Percentiles rank a stretch among this genome's conserved stretches.
These are phyloP conservation scores for Litsea cubeba DNA, from an alignment of 164 flowering plant genomes.

Conservation along the genomic window DNA sequence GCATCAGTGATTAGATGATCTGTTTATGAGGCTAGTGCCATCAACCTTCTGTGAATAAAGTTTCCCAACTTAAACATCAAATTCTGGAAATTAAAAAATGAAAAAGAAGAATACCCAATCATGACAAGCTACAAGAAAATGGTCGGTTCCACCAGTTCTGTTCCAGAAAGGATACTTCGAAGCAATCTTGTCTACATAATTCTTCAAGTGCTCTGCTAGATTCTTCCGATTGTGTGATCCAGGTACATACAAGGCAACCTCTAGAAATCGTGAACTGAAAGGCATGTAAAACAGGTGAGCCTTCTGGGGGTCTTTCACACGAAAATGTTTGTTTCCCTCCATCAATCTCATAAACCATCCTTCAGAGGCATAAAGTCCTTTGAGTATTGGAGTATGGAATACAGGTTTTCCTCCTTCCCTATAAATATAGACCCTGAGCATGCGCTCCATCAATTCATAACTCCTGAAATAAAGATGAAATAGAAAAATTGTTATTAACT, in stretches of 20 bases:
- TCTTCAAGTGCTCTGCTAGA: conserved; percentile 1
- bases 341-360: conserved; percentile 16
- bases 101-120: conserved; percentile 12
- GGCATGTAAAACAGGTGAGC: conserved; percentile 14
- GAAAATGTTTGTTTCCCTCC: conserved; percentile 11
- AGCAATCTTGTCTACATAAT: conserved; percentile 12
- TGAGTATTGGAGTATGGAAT: conserved; percentile 13
- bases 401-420: conserved; percentile 13
- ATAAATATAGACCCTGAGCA: conserved; percentile 11
- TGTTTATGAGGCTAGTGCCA: too few species aligned
- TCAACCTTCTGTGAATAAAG: background rate
- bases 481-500: background rate
- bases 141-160: conserved; percentile 16
- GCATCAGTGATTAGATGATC: background rate
- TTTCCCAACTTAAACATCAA: conserved; percentile 31
- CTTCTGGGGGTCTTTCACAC: conserved; percentile 7
- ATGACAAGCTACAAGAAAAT: conserved; percentile 17
- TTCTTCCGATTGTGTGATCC: conserved; percentile 2
- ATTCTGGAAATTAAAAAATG: conserved; percentile 26
- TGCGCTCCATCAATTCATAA: conserved; percentile 15
- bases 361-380: conserved; percentile 16
- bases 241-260: conserved; percentile 4
- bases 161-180: conserved; percentile 16
- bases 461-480: conserved; percentile 7
- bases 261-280: conserved; percentile 3